Base-by-base conservation (phyloP, 2,329 filamentous ascomycete genomes). In the Bipolaris sorokiniana region DNA sequence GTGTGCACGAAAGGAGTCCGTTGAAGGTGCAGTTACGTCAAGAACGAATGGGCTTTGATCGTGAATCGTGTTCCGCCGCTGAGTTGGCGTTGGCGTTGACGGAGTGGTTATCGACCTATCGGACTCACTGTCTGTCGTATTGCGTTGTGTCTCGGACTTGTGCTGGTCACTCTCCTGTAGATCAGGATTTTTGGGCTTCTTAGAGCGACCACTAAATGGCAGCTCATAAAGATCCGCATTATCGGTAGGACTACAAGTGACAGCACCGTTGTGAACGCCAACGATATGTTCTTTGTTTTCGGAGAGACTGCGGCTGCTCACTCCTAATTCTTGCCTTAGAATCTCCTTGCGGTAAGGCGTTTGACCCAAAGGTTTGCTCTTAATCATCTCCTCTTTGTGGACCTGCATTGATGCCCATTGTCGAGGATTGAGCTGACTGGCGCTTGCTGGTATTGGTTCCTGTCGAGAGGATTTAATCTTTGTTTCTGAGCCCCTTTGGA, bases 401-500 rank as follows among this genome's bases (percentile, higher is more conserved):
- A 48, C 5, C 4, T 56, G 49, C 49, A 53, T 56, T 2, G 53
- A 53, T 2, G 26, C 53, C 33, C 40, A 33, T 7, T 48, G 38
- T 1, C 42, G 40, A 34, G 44, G 49, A 15, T 52, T 34, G n/a
- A 20, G 22, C 16, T 36, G 33, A 18, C 42, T 20, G 9, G 26
- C 26, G 11, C 23, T 7, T 5, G n/a, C 7, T n/a, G 7, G n/a
- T 31, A 18, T 31, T 18, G 41, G 23, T 18, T 11, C 23, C 41
- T 16, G 26, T 28, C 3, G 3, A 45, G n/a, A 45, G 3, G 42
- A 11, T 11, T 31, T 18, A 3, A 5, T 13, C 16, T 54, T 49
- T 5, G 28, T 18, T 10, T 42, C 48, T 15, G 50, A 48, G 1
- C 3, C 22, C 4, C 16, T 48, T 18, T 56, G 40, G 10, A 34